Base-by-base conservation (phyloP, 331 rosid species). In the Saraca asoca region DNA sequence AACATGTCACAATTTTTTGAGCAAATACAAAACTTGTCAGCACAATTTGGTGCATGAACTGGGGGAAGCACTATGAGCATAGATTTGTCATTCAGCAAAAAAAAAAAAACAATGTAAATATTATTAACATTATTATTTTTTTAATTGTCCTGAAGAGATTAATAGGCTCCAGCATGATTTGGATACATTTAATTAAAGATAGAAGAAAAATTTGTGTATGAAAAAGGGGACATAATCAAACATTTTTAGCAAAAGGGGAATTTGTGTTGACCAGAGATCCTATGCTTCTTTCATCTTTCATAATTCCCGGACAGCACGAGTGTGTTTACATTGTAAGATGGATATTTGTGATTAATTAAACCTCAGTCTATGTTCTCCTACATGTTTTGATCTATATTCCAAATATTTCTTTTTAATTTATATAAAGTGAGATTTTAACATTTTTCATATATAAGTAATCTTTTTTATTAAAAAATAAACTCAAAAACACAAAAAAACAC, bases 231-330 rank as follows among this genome's bases (percentile, higher is more conserved):
- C 81, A 81, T 66, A 70, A 79, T 66, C 63, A 70, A 81, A 81
- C 82, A 77, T 66, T 73, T 70, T 18, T 34, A 63, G 82, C 68
- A 58, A 66, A 69, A 77, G 67, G 82, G 74, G 72, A 51, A 52
- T 67, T 72, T 59, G 64, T 77, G 74, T 81, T 79, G 84, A 79
- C 83, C 63, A 58, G 76, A 77, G 82, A 82, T 80, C 88, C 80
- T 85, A 79, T 82, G 81, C 74, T 66, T 39, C 70, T 68, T 62
- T 39, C 56, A 63, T 15, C 41, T 49, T 80, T 85, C 70, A 71
- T 62, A 68, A 66, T 79, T 79, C 78, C 91, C 80, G 81, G 91
- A 83, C 69, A 64, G 84, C 89, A 83, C 91, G 91, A 79, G 84
- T 69, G 71, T 76, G 69, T 66, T 79, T 79, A 63, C 84, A 65